Evolutionary conservation across 805 yeast genomes (phyloP).

Genomic region (Wickerhamiella lipophila): DNA sequence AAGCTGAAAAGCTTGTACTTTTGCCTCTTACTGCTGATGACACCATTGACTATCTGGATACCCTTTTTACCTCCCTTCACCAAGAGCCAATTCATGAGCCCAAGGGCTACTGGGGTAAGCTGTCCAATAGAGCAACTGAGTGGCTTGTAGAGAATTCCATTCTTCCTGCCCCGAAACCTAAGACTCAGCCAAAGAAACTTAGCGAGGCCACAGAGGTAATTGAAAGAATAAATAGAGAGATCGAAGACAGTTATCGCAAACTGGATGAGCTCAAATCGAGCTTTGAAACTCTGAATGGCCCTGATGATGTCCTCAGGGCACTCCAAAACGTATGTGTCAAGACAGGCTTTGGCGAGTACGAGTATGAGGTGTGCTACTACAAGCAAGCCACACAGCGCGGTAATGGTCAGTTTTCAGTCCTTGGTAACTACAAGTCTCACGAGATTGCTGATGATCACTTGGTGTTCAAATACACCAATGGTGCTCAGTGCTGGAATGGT

Average conservation of each 20-base stretch:
- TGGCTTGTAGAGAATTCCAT: slow-evolving; percentile 8
- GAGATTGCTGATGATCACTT: slow-evolving; percentile 29
- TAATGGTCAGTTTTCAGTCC: slow-evolving; percentile 35
- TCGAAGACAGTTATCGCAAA: slow-evolving; percentile 16
- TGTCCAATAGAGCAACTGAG: not conserved
- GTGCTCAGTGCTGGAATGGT: slow-evolving; percentile 90
- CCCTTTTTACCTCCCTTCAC: not conserved
- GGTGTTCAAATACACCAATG: slow-evolving; percentile 42
- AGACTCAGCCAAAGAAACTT: not conserved
- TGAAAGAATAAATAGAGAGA: slow-evolving; percentile 14
- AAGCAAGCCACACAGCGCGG: slow-evolving; percentile 47
- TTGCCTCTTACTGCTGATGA: not conserved
- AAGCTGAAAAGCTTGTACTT: not conserved
- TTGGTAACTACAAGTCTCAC: slow-evolving; percentile 35
- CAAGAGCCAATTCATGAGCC: not conserved
- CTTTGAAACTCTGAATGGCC: slow-evolving; percentile 36
- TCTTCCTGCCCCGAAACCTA: slow-evolving; percentile 3
- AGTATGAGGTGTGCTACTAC: slow-evolving; percentile 48
- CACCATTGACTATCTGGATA: slow-evolving; percentile 8
- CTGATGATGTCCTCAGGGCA: slow-evolving; percentile 51
- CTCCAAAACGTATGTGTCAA: slow-evolving; percentile 38
- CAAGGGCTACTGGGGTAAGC: not conserved
- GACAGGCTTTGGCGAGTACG: slow-evolving; percentile 52
- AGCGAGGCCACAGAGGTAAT: slow-evolving; percentile 11
- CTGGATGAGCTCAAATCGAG: slow-evolving; percentile 17